Conservation (phyloP, 192 early-diverging fungal species). For the Glomus cerebriforme region DNA sequence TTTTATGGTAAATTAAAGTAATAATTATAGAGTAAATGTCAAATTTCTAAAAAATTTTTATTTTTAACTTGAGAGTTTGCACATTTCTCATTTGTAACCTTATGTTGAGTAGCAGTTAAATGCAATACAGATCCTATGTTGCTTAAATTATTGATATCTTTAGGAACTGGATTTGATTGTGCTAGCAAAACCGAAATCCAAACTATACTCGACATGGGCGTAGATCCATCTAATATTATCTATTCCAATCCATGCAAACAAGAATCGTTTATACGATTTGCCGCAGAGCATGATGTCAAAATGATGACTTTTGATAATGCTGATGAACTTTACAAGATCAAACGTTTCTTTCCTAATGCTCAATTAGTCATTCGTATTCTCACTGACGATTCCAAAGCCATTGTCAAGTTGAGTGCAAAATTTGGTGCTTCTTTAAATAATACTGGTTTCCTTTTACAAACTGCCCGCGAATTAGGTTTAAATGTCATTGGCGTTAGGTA, state of each 20-base stretch:
- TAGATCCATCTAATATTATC: slow-evolving; percentile 78
- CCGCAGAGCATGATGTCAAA: slow-evolving; percentile 69
- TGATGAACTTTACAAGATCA: slow-evolving; percentile 96
- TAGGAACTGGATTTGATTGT: slow-evolving; percentile 96
- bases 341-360: slow-evolving; percentile 76
- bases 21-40: neutral
- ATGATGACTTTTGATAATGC: slow-evolving; percentile 99
- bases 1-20: slow-evolving; percentile 74
- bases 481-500: slow-evolving; percentile 84
- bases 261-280: slow-evolving; percentile 89
- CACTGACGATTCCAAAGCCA: slow-evolving; percentile 89
- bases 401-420: slow-evolving; percentile 93
- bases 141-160: slow-evolving; percentile 73
- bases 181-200: slow-evolving; percentile 95
- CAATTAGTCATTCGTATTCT: slow-evolving; percentile 92
- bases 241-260: slow-evolving; percentile 99
- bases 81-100: neutral
- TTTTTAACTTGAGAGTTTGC: neutral
- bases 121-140: slow-evolving; percentile 93
- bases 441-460: slow-evolving; percentile 65
- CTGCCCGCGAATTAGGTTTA: slow-evolving; percentile 78
- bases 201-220: slow-evolving; percentile 72
- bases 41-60: slow-evolving; percentile 30
- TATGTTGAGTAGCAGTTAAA: slow-evolving; percentile 79
- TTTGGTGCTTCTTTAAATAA: slow-evolving; percentile 87